Evolutionary conservation across 2,329 filamentous ascomycete genomes (phyloP), one percentile per base, ranked within the genome.

Genomic region (Colletotrichum higginsianum): DNA sequence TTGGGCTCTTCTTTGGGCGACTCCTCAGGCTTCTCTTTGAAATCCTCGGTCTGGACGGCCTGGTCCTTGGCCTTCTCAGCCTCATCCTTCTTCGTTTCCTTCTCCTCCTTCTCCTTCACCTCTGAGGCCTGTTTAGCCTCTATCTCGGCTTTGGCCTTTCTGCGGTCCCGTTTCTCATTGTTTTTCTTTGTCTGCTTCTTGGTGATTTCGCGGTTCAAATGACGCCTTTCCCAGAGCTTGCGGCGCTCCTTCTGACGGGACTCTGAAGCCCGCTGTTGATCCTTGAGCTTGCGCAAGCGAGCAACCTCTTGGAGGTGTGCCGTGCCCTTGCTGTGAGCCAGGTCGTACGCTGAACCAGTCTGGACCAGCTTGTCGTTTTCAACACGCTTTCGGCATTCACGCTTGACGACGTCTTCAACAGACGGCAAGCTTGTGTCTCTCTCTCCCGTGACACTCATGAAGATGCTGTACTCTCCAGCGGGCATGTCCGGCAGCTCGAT

Each of bases 281-380:
- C 83, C 67, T 84, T 82, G 75, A 86, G 84, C 77, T 88, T 85
- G 30, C 85, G 80, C 30, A 87, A 83, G 73, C 86, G 84, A 26
- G 82, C 80, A 2, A 88, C 84, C 73, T 86, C 85, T 65, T 88
- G 83, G 74, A 88, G 79, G 65, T 89, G 85, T 0, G 82, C 80
- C 60, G 85, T 83, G 1, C 87, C 88, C 78, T 90, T 90, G 80
- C 84, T 86, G 75, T 91, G 89, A 0, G 89, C 89, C 7, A 90
- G 76, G 75, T 91, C 89, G 71, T 91, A 91, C 0, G 88, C 86
- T 49, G 85, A 84, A 2, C 88, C 89, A 7, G 90, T 86, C 49
- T 88, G 86, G 1, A 87, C 84, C 2, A 91, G 81, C 78, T 91
- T 91, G 55, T 89, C 88, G 60, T 90, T 89, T 72, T 88, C 85